A percentile compares a stretch with the other conserved stretches of the same genome.
These are phyloP conservation scores for Entrophospora sp. DNA, from an alignment of 192 early-diverging fungal genomes.

Conservation along the genomic window DNA sequence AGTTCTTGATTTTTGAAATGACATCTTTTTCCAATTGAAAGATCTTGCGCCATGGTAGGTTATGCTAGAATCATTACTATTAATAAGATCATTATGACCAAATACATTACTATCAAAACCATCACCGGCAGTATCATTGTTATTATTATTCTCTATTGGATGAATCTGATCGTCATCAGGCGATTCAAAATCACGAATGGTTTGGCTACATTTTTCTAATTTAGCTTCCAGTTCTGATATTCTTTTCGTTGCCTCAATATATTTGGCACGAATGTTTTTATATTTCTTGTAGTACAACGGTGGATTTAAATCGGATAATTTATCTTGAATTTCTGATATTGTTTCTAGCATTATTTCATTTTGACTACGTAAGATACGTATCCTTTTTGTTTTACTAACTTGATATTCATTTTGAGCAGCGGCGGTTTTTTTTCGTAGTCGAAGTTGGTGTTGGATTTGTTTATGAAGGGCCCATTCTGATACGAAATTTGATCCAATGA, in stretches of 20 bases:
- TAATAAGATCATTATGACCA: too few relatives aligned
- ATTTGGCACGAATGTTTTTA: neutral
- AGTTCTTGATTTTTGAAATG: too few relatives aligned
- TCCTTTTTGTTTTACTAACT: neutral
- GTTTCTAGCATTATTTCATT: slow-evolving; percentile 18
- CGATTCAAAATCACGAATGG: too few relatives aligned
- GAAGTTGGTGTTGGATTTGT: slow-evolving; percentile 3
- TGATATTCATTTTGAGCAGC: neutral
- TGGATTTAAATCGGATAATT: slow-evolving; percentile 16
- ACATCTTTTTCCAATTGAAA: too few relatives aligned
- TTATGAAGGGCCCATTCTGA: slow-evolving; percentile 31
- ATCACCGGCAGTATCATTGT: too few relatives aligned
- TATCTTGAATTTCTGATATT: slow-evolving; percentile 19
- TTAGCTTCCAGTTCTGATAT: slow-evolving; percentile 10
- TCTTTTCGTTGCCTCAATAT: neutral
- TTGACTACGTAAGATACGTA: neutral
- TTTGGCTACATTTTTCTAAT: neutral
- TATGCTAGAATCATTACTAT: too few relatives aligned
- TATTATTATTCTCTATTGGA: too few relatives aligned
- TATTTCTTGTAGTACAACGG: slow-evolving; percentile 19
- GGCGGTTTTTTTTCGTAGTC: neutral
- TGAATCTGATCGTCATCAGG: too few relatives aligned
- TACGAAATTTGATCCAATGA: slow-evolving; percentile 47
- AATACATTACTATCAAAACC: too few relatives aligned
- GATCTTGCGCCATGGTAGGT: too few relatives aligned